phyloP scores from a whole-genome alignment of 441 rosid species.

The Pelargonium cotyledonis region DNA sequence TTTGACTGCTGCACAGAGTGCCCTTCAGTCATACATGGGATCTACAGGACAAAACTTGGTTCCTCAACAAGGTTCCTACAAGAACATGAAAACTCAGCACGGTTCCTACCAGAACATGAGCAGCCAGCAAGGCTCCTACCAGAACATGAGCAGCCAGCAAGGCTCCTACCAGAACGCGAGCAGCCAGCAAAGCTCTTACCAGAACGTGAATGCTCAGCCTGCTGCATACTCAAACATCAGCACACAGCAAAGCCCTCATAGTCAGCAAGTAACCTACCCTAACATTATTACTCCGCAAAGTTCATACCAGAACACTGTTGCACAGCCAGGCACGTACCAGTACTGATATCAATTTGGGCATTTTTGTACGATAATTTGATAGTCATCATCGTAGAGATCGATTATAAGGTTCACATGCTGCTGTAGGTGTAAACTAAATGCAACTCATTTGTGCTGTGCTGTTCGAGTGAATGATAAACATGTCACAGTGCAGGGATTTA shows the following conservation, averaged over 20 bases:
- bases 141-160: conserved; percentile 12
- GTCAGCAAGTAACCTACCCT: not conserved
- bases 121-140: conserved; percentile 21
- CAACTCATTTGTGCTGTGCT: not conserved
- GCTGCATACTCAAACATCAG: conserved; percentile 9
- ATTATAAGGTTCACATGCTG: not conserved
- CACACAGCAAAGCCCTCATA: conserved; percentile 25
- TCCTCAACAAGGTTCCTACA: conserved; percentile 13
- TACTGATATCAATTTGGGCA: conserved; percentile 27
- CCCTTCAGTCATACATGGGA: conserved; percentile 21
- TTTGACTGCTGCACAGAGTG: conserved; percentile 20
- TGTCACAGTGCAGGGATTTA: not conserved
- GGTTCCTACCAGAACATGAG: conserved; percentile 10
- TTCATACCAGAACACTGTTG: conserved; percentile 23
- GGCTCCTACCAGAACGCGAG: conserved; percentile 19
- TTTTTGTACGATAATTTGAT: conserved; percentile 26
- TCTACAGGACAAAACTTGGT: conserved; percentile 28
- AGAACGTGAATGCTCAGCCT: conserved; percentile 11
- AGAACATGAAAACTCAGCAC: conserved; percentile 15
- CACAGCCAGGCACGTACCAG: conserved; percentile 32
- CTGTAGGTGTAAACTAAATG: conserved; percentile 2
- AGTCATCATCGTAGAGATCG: not conserved
- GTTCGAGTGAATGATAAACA: not conserved
- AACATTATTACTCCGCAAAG: conserved; percentile 19
- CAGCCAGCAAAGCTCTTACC: conserved; percentile 18